Conservation (phyloP, 2,329 filamentous ascomycete species). For the Colletotrichum sp. region DNA sequence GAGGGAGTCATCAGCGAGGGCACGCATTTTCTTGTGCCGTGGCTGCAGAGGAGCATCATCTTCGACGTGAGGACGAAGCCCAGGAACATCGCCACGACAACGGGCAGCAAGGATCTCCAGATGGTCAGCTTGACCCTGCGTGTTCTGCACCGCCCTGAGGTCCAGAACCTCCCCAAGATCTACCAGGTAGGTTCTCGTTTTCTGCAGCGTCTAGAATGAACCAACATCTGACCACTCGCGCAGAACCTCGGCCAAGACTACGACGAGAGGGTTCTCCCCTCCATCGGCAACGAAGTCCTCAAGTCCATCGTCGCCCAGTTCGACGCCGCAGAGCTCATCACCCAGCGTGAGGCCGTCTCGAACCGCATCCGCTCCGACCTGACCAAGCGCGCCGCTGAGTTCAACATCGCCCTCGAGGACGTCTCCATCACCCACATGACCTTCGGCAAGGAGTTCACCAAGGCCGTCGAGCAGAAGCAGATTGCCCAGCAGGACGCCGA, state of each 20-base stretch:
- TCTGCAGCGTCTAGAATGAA: not conserved
- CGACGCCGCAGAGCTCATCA: constrained; percentile 98
- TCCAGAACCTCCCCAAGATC: constrained; percentile 92
- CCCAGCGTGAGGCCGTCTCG: constrained; percentile 95
- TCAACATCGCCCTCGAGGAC: constrained; percentile 99
- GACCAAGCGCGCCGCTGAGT: constrained; percentile 90
- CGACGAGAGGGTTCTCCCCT: constrained; percentile 96
- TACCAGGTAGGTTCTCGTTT: constrained; percentile 78
- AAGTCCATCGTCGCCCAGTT: constrained; percentile 99
- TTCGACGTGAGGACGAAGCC: constrained; percentile 98
- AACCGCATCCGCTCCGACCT: constrained; percentile 93
- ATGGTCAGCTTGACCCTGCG: constrained; percentile 99
- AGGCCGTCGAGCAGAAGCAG: constrained; percentile 99
- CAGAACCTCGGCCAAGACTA: constrained; percentile 98
- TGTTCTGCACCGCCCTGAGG: constrained; percentile 93
- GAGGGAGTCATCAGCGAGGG: constrained; percentile 93
- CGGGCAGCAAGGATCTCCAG: constrained; percentile 97
- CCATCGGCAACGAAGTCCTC: constrained; percentile 98
- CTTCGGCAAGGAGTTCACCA: constrained; percentile 98
- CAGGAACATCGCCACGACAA: constrained; percentile 95
- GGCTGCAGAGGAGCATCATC: constrained; percentile 92
- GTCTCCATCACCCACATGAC: constrained; percentile 99
- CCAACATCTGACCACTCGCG: not conserved
- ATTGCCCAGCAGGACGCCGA: constrained; percentile 99
- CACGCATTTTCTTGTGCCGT: constrained; percentile 94